phyloP scores from a whole-genome alignment of 768 basidiomycete genomes.

The Tulasnella sp. region DNA sequence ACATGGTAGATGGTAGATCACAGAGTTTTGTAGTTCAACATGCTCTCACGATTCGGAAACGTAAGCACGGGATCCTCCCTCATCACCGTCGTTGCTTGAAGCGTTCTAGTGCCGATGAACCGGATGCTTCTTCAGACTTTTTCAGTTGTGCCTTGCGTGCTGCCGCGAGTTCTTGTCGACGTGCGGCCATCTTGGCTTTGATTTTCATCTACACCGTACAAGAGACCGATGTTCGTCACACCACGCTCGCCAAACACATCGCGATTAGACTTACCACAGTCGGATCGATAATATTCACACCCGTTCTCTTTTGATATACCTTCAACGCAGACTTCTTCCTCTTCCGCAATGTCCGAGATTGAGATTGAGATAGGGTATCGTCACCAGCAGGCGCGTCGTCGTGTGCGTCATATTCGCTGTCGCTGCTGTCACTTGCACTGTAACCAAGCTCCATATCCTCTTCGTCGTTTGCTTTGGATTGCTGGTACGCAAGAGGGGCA shows the following conservation, averaged over 20 bases:
- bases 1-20: too few relatives aligned
- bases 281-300: slow-evolving; percentile 91
- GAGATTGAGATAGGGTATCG: too few relatives aligned
- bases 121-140: slow-evolving; percentile 18
- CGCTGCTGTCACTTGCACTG: slow-evolving; percentile 26
- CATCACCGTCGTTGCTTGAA: slow-evolving; percentile 21
- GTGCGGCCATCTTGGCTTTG: slow-evolving; percentile 44
- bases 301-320: slow-evolving; percentile 69
- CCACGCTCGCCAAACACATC: background rate
- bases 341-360: slow-evolving; percentile 47
- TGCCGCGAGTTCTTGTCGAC: slow-evolving; percentile 25
- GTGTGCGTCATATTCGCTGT: slow-evolving; percentile 28
- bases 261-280: slow-evolving; percentile 42
- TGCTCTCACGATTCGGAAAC: too few relatives aligned
- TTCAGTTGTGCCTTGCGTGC: slow-evolving; percentile 23
- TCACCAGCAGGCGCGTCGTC: slow-evolving; percentile 21
- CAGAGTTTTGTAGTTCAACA: too few relatives aligned
- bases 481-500: slow-evolving; percentile 37
- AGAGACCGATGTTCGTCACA: background rate
- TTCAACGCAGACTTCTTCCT: slow-evolving; percentile 45
- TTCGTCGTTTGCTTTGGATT: slow-evolving; percentile 22
- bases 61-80: too few relatives aligned
- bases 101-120: slow-evolving; percentile 30
- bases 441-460: slow-evolving; percentile 33
- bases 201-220: slow-evolving; percentile 49